Evolutionary conservation across 805 yeast genomes (phyloP), one percentile per base, ranked within the genome.

Genomic region (Hermanozyma aechmeae): DNA sequence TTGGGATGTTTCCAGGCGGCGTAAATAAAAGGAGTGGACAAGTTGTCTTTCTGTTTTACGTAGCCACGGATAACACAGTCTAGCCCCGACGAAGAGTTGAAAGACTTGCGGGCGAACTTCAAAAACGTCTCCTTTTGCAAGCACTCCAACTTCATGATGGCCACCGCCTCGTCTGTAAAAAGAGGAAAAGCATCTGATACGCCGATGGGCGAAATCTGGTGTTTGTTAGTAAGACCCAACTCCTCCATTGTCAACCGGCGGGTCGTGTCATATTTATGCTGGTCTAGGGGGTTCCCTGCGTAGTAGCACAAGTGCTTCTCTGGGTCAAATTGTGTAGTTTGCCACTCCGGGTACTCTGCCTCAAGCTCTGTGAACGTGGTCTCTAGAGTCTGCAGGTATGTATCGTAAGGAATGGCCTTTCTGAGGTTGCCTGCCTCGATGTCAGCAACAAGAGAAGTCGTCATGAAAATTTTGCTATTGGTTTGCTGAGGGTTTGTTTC

Each of bases 1-100:
- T 59, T 59, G 15, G 79, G 79, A 39, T 71, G 75, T 3, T 64
- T 65, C 79, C 79, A 73, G 4, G 79, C 79, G 3, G 53, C 61
- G 38, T 63, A 56, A 2, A 69, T 63, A 43, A 74, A 74, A 0
- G 76, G 78, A 23, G 70, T 52, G n/a, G 50, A 31, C 23, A 52
- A 35, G 12, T 37, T 29, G 23, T 42, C 50, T 14, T 43, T 48
- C 16, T 51, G 46, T 23, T 58, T 64, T 16, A 63, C 68, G 39
- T 58, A 68, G 3, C 81, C 79, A 39, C 79, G 58, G 32, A 72
- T 42, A 27, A 48, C 51, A 39, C 72, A 55, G 46, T 68, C 76
- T 39, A 61, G 39, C 23, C 75, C 76, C 4, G 68, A 47, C n/a
- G 68, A 61, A 17, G 76, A 65, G 31, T 47, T 49, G 37, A 50